phyloP scores from a whole-genome alignment of 1,139 yeast species.

The Debaryomyces coudertii region DNA sequence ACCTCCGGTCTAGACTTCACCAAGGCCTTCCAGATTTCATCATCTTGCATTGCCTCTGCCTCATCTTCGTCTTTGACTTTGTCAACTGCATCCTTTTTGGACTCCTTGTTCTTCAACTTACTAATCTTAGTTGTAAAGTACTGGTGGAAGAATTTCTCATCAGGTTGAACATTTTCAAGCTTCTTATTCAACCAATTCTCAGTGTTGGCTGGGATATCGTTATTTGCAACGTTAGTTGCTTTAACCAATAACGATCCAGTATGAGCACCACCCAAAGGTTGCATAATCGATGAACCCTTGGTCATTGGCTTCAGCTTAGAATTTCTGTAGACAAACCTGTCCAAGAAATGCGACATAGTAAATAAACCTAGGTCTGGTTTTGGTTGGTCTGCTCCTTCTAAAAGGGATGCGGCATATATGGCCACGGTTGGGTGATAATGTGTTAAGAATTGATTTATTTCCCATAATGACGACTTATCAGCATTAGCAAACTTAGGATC shows the following conservation, averaged over 20 bases:
- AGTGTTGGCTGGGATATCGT: conserved; percentile 71
- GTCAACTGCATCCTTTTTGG: conserved; percentile 21
- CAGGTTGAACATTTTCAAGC: conserved; percentile 73
- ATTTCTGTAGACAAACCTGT: conserved; percentile 92
- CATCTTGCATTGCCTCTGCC: conserved; percentile 68
- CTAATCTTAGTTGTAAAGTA: conserved; percentile 71
- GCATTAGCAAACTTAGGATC: conserved; percentile 92
- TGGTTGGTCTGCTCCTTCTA: conserved; percentile 48
- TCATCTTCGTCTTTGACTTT: conserved; percentile 39
- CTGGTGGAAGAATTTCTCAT: conserved; percentile 87
- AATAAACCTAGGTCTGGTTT: conserved; percentile 88
- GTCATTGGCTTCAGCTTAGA: conserved; percentile 74
- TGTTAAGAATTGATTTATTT: conserved; percentile 65
- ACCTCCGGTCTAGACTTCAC: conserved; percentile 84
- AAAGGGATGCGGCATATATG: conserved; percentile 71
- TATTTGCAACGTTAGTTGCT: conserved; percentile 53
- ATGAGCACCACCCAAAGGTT: conserved; percentile 90
- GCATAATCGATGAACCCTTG: conserved; percentile 94
- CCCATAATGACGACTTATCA: conserved; percentile 83
- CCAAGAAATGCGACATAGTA: conserved; percentile 87
- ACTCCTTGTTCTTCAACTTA: conserved; percentile 42
- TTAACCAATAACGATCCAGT: conserved; percentile 76
- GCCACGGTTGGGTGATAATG: conserved; percentile 95
- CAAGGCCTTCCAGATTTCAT: conserved; percentile 86
- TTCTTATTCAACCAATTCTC: conserved; percentile 79